These are phyloP conservation scores for Pugionium dolabratum DNA, from an alignment of 345 rosid species.

Conservation along the genomic window DNA sequence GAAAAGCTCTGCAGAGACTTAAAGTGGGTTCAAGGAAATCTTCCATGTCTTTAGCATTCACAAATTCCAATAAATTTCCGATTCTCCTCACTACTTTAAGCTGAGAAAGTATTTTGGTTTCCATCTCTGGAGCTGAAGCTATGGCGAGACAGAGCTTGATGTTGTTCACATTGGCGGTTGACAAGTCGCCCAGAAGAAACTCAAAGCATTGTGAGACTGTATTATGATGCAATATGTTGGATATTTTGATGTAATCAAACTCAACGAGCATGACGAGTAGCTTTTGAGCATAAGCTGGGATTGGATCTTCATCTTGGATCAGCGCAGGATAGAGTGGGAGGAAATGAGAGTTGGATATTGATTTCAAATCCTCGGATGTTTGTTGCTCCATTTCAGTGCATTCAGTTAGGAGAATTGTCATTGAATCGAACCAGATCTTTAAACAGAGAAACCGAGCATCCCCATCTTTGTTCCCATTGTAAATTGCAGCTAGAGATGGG, in stretches of 20 bases:
- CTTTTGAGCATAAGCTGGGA: conserved; percentile 95
- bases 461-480: conserved; percentile 91
- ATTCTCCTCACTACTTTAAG: conserved; percentile 77
- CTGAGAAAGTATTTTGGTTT: conserved; percentile 79
- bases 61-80: conserved; percentile 87
- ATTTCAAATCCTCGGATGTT: conserved; percentile 58
- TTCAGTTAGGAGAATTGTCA: conserved; percentile 72
- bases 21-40: conserved; percentile 94
- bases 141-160: conserved; percentile 88
- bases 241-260: conserved; percentile 63
- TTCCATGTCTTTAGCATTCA: conserved; percentile 88
- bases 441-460: conserved; percentile 91
- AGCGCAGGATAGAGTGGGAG: conserved; percentile 92
- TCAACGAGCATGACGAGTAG: conserved; percentile 94
- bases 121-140: conserved; percentile 96
- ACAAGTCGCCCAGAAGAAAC: conserved; percentile 85
- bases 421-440: conserved; percentile 81
- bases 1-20: conserved; percentile 76
- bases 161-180: conserved; percentile 85
- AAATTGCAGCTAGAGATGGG: conserved; percentile 73
- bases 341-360: conserved; percentile 77
- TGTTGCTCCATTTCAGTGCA: conserved; percentile 53
- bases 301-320: conserved; percentile 96
- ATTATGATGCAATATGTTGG: conserved; percentile 75
- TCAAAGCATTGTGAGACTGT: conserved; percentile 89